Conservation (phyloP, 345 rosid genomes). For the Ricinus communis region DNA sequence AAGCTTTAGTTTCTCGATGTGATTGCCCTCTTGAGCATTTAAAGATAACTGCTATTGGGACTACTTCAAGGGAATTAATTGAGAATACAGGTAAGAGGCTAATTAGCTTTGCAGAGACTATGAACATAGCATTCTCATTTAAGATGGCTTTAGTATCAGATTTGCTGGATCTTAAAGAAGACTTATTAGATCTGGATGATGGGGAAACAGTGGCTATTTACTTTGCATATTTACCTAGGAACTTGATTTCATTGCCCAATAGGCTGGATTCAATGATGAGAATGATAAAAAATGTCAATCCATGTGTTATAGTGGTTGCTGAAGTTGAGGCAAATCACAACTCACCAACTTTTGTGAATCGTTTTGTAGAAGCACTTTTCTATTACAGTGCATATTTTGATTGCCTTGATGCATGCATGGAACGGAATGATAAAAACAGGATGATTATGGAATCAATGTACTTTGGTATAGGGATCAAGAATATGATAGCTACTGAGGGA, state of each 20-base stretch:
- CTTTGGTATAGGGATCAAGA: slow-evolving; percentile 33
- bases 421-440: slow-evolving; percentile 24
- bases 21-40: slow-evolving; percentile 23
- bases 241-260: slow-evolving; percentile 31
- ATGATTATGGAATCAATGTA: slow-evolving; percentile 20
- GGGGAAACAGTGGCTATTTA: slow-evolving; percentile 42
- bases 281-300: slow-evolving; percentile 34
- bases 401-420: slow-evolving; percentile 38
- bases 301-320: slow-evolving; percentile 43
- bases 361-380: slow-evolving; percentile 48
- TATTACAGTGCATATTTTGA: slow-evolving; percentile 41
- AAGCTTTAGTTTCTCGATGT: slow-evolving; percentile 18
- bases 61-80: slow-evolving; percentile 22
- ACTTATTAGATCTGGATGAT: slow-evolving; percentile 32
- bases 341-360: slow-evolving; percentile 45
- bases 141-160: slow-evolving; percentile 44
- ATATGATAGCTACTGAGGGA: slow-evolving; percentile 40
- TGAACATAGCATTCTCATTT: slow-evolving; percentile 44
- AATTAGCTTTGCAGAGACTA: slow-evolving; percentile 34
- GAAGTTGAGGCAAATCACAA: slow-evolving; percentile 48
- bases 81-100: slow-evolving; percentile 48
- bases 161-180: slow-evolving; percentile 43
- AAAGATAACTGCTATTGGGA: slow-evolving; percentile 44
- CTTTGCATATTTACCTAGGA: slow-evolving; percentile 14
- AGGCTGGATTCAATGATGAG: slow-evolving; percentile 45